Evolutionary conservation across 495 filamentous ascomycete genomes (phyloP).

Genomic region (Penicillium paradoxum): DNA sequence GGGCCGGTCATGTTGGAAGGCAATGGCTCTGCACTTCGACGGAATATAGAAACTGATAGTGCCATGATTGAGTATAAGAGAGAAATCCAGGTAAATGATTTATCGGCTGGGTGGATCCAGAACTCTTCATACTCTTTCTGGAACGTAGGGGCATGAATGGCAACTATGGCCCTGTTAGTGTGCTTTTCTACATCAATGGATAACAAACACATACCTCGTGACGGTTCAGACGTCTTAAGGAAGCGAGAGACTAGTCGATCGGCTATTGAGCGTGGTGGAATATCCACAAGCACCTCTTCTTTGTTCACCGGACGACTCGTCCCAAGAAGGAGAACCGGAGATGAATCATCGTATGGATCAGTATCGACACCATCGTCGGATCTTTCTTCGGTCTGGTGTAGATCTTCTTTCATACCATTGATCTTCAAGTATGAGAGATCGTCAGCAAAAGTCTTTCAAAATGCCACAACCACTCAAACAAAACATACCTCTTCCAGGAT

Average conservation of each 20-base stretch:
- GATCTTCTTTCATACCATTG: constrained; percentile 27
- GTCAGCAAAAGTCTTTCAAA: neutral
- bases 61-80: constrained; percentile 34
- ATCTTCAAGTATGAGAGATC: constrained; percentile 27
- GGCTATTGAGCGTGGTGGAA: constrained; percentile 37
- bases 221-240: constrained; percentile 40
- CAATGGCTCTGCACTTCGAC: constrained; percentile 27
- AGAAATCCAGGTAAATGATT: constrained; percentile 36
- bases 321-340: constrained; percentile 41
- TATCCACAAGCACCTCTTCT: constrained; percentile 35
- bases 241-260: constrained; percentile 46
- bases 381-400: constrained; percentile 22
- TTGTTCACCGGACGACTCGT: constrained; percentile 25
- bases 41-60: constrained; percentile 26
- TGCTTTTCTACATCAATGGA: neutral
- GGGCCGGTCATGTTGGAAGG: constrained; percentile 15
- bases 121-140: constrained; percentile 38
- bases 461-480: neutral
- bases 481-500: constrained; percentile 47
- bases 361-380: constrained; percentile 24
- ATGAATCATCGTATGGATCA: constrained; percentile 15
- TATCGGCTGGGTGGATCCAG: constrained; percentile 28
- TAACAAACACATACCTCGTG: constrained; percentile 26
- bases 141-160: constrained; percentile 44
- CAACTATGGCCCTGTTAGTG: constrained; percentile 17